phyloP scores from a whole-genome alignment of 2,329 filamentous ascomycete species.

The Aureobasidium pullulans region DNA sequence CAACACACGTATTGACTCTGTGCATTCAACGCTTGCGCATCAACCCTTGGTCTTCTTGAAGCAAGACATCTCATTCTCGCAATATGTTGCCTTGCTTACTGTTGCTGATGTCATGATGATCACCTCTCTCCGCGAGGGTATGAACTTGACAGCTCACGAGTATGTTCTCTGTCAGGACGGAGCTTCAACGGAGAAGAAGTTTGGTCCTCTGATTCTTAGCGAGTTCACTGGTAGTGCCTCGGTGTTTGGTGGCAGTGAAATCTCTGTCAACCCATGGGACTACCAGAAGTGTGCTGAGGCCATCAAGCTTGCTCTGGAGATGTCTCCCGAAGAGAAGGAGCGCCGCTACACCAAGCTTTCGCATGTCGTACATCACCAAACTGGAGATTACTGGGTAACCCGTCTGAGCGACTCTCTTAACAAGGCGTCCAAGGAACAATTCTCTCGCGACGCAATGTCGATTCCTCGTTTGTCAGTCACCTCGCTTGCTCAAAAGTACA shows the following conservation, averaged over 20 bases:
- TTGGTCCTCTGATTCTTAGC: slow-evolving; percentile 83
- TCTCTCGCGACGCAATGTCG: slow-evolving; percentile 73
- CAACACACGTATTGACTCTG: slow-evolving; percentile 86
- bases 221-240: slow-evolving; percentile 92
- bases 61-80: slow-evolving; percentile 86
- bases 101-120: slow-evolving; percentile 91
- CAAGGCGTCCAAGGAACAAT: slow-evolving; percentile 74
- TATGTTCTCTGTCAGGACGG: slow-evolving; percentile 92
- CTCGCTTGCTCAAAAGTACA: slow-evolving; percentile 59
- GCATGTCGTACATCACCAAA: slow-evolving; percentile 68
- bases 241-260: slow-evolving; percentile 70
- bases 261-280: slow-evolving; percentile 93
- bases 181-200: slow-evolving; percentile 65
- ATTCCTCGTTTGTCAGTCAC: slow-evolving; percentile 75
- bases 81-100: slow-evolving; percentile 86
- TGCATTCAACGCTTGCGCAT: slow-evolving; percentile 82
- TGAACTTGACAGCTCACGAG: slow-evolving; percentile 94
- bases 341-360: slow-evolving; percentile 68
- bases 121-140: slow-evolving; percentile 88
- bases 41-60: slow-evolving; percentile 90
- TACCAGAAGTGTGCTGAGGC: slow-evolving; percentile 81
- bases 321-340: slow-evolving; percentile 66
- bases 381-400: slow-evolving; percentile 79
- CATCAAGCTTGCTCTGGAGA: slow-evolving; percentile 75
- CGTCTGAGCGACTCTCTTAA: slow-evolving; percentile 65